A percentile compares a stretch with the other conserved stretches of the same genome.
Conservation (phyloP, 106 monocot genomes). For the Dioscorea alata region DNA sequence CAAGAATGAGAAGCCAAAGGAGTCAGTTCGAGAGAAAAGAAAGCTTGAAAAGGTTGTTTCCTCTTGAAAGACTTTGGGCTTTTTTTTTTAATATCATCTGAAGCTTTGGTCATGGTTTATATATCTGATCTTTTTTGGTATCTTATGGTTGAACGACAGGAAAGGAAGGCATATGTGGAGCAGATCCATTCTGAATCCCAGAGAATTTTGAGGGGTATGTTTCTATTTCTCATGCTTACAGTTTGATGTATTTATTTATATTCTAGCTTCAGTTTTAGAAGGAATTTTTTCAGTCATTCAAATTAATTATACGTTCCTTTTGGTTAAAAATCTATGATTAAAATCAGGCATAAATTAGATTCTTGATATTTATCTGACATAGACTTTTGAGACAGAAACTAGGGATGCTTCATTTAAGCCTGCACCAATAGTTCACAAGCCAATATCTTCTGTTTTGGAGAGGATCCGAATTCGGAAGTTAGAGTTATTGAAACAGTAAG, state of each 20-base stretch:
- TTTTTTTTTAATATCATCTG: not conserved
- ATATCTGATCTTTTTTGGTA: not conserved
- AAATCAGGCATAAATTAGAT: not conserved
- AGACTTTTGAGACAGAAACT: constrained; percentile 51
- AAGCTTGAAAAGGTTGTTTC: constrained; percentile 50
- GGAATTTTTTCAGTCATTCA: too few relatives aligned
- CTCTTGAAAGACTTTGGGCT: not conserved
- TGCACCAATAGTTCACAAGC: constrained; percentile 48
- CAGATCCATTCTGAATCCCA: constrained; percentile 78
- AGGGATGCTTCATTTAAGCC: constrained; percentile 79
- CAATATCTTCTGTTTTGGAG: constrained; percentile 85
- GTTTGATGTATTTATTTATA: constrained; percentile 2
- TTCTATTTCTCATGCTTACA: not conserved
- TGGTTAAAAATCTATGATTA: too few relatives aligned
- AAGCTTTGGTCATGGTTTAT: not conserved
- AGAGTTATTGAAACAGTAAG: constrained; percentile 58
- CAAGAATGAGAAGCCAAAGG: constrained; percentile 20
- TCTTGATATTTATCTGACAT: not conserved
- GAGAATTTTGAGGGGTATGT: constrained; percentile 66
- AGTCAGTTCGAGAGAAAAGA: constrained; percentile 39
- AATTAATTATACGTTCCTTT: too few relatives aligned
- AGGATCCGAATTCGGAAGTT: constrained; percentile 74
- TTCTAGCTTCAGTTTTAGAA: not conserved
- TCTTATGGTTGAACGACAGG: constrained; percentile 41
- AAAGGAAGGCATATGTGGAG: constrained; percentile 59